A percentile compares a stretch with the other conserved stretches of the same genome.
These are phyloP conservation scores for Gracilaria gracilis DNA, from an alignment of 23 red algal genomes.

Conservation along the genomic window DNA sequence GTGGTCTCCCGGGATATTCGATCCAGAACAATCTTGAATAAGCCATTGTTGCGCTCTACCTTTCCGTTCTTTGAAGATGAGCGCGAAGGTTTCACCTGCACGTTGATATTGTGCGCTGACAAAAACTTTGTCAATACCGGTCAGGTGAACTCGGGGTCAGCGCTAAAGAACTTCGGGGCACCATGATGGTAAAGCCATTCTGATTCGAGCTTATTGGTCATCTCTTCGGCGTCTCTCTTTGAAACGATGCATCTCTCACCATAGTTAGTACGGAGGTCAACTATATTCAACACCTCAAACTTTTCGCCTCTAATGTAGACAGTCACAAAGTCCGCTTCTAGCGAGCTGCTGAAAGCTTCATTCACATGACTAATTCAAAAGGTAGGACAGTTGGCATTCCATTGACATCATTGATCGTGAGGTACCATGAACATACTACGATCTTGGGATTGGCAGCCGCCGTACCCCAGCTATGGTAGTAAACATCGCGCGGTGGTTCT, in stretches of 20 bases:
- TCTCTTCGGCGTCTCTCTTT: neutral
- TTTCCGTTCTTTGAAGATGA: slow-evolving; percentile 39
- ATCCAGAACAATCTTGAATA: slow-evolving; percentile 9
- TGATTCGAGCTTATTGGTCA: slow-evolving; percentile 7
- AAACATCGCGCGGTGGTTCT: slow-evolving; percentile 31
- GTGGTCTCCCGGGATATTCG: neutral
- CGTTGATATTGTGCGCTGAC: neutral
- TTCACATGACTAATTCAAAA: slow-evolving; percentile 17
- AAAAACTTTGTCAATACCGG: neutral
- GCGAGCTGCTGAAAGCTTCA: neutral
- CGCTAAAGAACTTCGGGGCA: slow-evolving; percentile 26
- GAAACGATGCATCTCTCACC: slow-evolving; percentile 7
- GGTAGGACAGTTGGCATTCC: slow-evolving; percentile 16
- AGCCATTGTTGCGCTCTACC: slow-evolving; percentile 46
- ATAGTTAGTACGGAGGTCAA: neutral
- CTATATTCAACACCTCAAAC: slow-evolving; percentile 7
- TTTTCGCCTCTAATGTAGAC: neutral
- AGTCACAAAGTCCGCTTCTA: neutral
- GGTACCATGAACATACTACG: slow-evolving; percentile 1
- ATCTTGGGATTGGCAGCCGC: neutral
- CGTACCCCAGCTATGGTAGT: slow-evolving; percentile 40
- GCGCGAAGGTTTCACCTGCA: slow-evolving; percentile 5
- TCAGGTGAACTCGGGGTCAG: slow-evolving; percentile 23
- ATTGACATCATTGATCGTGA: slow-evolving; percentile 26
- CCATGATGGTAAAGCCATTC: slow-evolving; percentile 64